Evolutionary conservation across 2,329 filamentous ascomycete genomes (phyloP), one percentile per base, ranked within the genome.

Genomic region (Aspergillus sp.): DNA sequence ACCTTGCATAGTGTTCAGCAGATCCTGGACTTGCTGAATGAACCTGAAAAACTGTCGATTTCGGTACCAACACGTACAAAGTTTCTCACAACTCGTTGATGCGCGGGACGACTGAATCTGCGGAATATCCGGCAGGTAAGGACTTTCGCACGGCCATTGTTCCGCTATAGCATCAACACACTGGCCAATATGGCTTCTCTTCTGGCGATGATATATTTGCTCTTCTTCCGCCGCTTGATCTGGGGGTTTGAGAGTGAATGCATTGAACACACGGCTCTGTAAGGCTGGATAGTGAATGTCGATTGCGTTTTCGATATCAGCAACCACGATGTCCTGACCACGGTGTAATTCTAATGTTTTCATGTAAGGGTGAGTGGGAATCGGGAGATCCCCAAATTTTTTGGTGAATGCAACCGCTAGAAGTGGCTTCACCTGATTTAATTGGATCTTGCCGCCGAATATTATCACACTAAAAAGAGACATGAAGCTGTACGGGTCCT

Each of bases 381-480:
- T 49, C 12, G 54, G n/a, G 10, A 63, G 36, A 49, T 58, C 56
- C 4, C 20, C 12, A 47, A 60, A 61, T 29, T 52, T 20, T 18
- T 50, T 47, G 9, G 49, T 63, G 11, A 14, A 50, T 45, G 16
- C 49, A 24, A 65, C 45, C 6, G 52, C 55, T 18, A 65, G 51
- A 42, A 65, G 55, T 42, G 52, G 51, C 1, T 50, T 46, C 16
- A 65, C 45, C 11, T 58, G 45, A 6, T 18, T 14, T 6, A 61
- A 45, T 36, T 62, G 9, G 6, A 32, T 16, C 3, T 45, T 47
- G 14, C 52, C 29, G n/a, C 32, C 53, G 53, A 66, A 69, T 9
- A 60, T 58, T 49, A 67, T 52, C 16, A 52, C 63, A 31, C 65
- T 62, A 22, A 69, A 63, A 2, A 64, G 49, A 29, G 63, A 65